Conservation (phyloP, 257 asterid genomes). For the Penstemon barbatus region DNA sequence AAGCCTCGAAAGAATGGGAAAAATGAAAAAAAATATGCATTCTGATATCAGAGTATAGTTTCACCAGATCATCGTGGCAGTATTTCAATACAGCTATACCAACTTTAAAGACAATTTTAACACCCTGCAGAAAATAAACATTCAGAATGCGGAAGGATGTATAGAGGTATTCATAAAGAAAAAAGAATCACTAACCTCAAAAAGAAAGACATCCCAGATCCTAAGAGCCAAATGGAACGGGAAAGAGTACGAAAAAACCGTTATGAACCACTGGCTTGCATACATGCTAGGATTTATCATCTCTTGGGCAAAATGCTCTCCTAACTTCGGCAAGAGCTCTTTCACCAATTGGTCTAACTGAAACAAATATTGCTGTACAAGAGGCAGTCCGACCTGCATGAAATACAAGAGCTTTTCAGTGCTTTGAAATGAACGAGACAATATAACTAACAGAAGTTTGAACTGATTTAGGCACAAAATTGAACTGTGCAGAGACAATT, state of each 20-base stretch:
- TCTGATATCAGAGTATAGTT: constrained; percentile 23
- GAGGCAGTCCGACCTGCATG: constrained; percentile 94
- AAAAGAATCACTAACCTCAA: constrained; percentile 67
- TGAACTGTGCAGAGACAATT: background rate
- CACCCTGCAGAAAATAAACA: constrained; percentile 56
- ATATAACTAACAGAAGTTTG: background rate
- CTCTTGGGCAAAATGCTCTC: constrained; percentile 84
- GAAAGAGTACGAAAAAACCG: constrained; percentile 91
- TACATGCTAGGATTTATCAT: constrained; percentile 99
- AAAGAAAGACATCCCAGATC: constrained; percentile 97
- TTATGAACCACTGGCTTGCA: constrained; percentile 99
- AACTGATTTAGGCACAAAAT: background rate
- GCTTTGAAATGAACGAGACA: constrained; percentile 16
- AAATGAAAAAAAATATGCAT: background rate
- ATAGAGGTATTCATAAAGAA: constrained; percentile 36
- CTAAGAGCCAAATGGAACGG: constrained; percentile 98
- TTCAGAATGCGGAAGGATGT: constrained; percentile 22
- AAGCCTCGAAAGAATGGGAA: constrained; percentile 7
- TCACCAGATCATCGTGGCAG: constrained; percentile 94
- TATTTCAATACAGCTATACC: constrained; percentile 89
- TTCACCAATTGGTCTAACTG: constrained; percentile 77
- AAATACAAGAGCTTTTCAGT: constrained; percentile 27
- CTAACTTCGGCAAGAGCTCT: constrained; percentile 76
- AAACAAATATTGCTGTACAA: constrained; percentile 91
- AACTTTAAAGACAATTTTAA: constrained; percentile 81